These are phyloP conservation scores for Suillus plorans DNA, from an alignment of 768 basidiomycete species.

Conservation along the genomic window DNA sequence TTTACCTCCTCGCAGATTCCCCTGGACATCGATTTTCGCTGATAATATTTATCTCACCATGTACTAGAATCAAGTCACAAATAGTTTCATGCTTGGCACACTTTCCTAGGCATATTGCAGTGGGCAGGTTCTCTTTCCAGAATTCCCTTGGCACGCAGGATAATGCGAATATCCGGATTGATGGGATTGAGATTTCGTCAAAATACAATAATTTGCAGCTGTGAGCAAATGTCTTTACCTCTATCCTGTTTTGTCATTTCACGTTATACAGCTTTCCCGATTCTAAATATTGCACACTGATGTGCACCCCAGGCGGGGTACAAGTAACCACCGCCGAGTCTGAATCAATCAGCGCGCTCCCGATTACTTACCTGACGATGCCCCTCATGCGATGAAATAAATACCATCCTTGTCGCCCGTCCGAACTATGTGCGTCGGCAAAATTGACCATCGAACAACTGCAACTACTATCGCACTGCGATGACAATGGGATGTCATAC, in stretches of 20 bases:
- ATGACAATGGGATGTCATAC: neutral
- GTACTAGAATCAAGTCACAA: neutral
- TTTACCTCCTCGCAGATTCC: neutral
- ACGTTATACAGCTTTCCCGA: neutral
- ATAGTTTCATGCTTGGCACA: neutral
- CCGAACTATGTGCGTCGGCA: neutral
- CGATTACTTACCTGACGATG: neutral
- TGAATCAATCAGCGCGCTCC: neutral
- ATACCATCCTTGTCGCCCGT: neutral
- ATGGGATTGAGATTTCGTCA: neutral
- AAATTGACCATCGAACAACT: neutral
- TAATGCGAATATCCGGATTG: neutral
- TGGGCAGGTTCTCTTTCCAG: neutral
- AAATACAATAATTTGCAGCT: neutral
- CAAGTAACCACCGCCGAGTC: neutral
- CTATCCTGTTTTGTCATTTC: neutral
- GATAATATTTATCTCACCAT: neutral
- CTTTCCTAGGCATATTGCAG: neutral
- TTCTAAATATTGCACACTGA: neutral
- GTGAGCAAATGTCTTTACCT: neutral
- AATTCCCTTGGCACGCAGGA: neutral
- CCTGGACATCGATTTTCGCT: conserved; percentile 6
- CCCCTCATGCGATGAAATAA: neutral
- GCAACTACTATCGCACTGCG: neutral
- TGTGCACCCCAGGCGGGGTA: neutral